Evolutionary conservation across 1,284 basidiomycete species (phyloP).

Genomic region (Cystobasidium pallidum): DNA sequence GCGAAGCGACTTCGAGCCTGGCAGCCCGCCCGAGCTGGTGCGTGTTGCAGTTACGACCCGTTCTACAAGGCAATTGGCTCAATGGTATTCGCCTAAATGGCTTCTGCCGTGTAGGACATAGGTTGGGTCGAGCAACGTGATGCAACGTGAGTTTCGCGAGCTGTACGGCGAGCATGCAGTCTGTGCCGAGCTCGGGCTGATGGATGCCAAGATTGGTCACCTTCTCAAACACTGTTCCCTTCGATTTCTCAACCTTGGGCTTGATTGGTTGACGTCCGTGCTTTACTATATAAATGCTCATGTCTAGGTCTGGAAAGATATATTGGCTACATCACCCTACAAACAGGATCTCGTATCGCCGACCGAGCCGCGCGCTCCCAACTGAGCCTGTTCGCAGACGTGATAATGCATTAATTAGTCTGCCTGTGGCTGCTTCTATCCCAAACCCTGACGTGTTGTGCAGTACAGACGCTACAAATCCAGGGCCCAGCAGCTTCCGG

Average conservation of each 20-base stretch:
- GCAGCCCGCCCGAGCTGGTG: constrained; percentile 11
- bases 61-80: too few species aligned
- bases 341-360: constrained; percentile 2
- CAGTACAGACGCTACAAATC: background rate
- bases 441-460: background rate
- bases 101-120: background rate
- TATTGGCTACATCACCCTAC: constrained; percentile 10
- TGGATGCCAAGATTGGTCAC: too few species aligned
- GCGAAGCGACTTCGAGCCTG: constrained; percentile 1
- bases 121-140: constrained; percentile 14
- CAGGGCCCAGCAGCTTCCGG: background rate
- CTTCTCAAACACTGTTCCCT: too few species aligned
- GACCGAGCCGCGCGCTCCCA: constrained; percentile 1
- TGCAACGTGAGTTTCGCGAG: background rate
- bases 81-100: too few species aligned
- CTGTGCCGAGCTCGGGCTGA: background rate
- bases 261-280: background rate
- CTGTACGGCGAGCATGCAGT: background rate
- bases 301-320: background rate
- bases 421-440: background rate
- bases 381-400: background rate
- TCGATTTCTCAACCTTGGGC: background rate
- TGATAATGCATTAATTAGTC: background rate
- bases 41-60: too few species aligned
- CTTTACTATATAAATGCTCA: too few species aligned